Percentiles rank a stretch among this genome's conserved stretches.
Conservation (phyloP, 306 rosid genomes). For the Arachis hypogaea region DNA sequence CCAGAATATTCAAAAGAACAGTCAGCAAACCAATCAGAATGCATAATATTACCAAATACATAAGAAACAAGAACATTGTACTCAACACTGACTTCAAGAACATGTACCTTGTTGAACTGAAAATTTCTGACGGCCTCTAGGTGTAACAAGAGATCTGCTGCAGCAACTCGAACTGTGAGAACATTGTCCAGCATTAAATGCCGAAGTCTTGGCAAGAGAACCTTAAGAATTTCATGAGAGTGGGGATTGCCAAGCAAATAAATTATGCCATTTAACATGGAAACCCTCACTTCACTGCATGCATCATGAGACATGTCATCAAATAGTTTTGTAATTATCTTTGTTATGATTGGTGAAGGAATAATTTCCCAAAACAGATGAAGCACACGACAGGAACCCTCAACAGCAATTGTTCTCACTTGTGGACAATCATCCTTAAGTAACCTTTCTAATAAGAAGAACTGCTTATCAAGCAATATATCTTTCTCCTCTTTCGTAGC, state of each 20-base stretch:
- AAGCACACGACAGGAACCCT: constrained; percentile 89
- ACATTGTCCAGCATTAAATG: constrained; percentile 74
- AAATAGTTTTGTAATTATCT: constrained; percentile 66
- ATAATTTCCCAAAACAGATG: constrained; percentile 87
- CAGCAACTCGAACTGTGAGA: constrained; percentile 58
- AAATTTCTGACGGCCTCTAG: constrained; percentile 66
- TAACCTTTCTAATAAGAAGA: constrained; percentile 74
- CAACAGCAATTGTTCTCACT: constrained; percentile 85
- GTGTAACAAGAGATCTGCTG: constrained; percentile 72
- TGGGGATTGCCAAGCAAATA: constrained; percentile 82
- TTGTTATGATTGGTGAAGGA: constrained; percentile 78
- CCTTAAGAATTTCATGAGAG: constrained; percentile 88
- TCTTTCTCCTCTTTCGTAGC: constrained; percentile 91
- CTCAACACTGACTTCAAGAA: constrained; percentile 24
- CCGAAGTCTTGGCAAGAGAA: constrained; percentile 78
- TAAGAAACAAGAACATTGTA: constrained; percentile 4
- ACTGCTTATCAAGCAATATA: constrained; percentile 76
- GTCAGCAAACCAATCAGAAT: constrained; percentile 30
- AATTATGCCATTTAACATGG: constrained; percentile 71
- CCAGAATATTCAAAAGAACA: constrained; percentile 31
- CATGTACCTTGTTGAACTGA: constrained; percentile 80
- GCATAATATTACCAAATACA: constrained; percentile 29
- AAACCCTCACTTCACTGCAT: constrained; percentile 81
- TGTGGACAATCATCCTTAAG: constrained; percentile 76
- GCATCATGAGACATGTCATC: constrained; percentile 77